Evolutionary conservation across 768 basidiomycete species (phyloP), one percentile per base, ranked within the genome.

Genomic region (Suillus bovinus): DNA sequence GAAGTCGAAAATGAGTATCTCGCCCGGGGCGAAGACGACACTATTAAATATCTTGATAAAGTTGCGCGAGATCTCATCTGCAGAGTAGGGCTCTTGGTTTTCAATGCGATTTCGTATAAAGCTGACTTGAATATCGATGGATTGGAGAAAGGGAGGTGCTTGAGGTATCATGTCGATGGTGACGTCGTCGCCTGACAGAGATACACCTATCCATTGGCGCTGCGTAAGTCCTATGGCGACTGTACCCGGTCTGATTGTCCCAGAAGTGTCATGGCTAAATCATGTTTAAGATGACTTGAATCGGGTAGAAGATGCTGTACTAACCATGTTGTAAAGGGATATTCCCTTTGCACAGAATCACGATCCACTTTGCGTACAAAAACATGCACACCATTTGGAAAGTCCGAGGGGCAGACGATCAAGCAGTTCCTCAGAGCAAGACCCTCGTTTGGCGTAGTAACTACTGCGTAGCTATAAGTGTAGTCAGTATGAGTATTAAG

Each of bases 181-280:
- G 58, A 92, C 89, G 16, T 79, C 70, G 71, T 97, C 95, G 0
- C 94, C 94, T 3, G 80, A 74, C 44, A 90, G 75, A 17, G 94
- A 94, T 8, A 98, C 81, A 6, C 88, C 89, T 47, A 95, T 90
- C 94, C 94, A 99, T 77, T 92, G 87, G 11, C 97, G 85, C 63
- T 94, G 92, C 62, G 86, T 76, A 27, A 85, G 81, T 33, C 91
- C 89, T 7, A 88, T 86, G n/a, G 90, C 94, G 33, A 99, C 81
- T 2, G 78, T 76, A 4, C 92, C 90, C 0, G 86, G 85, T 5
- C 76, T 76, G 5, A 99, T 72, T 63, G 84, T 87, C 5, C 84
- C 85, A 1, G 91, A 90, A 63, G 88, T 86, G 68, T 96, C 93
- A 65, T 93, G 88, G 52, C 93, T 96, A 34, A 16, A 58, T 58